phyloP scores from a whole-genome alignment of 352 stramenopile species.

The Globisporangium sylvaticum region DNA sequence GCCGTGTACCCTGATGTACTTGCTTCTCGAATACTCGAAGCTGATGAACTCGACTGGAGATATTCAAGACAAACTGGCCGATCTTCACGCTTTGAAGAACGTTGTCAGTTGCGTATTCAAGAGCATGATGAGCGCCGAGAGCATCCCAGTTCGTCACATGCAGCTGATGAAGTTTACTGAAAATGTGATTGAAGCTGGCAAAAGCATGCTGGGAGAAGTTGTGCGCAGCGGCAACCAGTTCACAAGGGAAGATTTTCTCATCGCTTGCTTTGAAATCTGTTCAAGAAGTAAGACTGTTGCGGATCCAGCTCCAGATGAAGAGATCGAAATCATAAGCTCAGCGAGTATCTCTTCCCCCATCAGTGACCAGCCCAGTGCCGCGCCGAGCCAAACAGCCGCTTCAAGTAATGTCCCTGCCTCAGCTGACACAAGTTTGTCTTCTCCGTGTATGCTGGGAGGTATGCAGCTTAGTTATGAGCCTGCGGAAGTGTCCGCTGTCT shows the following conservation, averaged over 20 bases:
- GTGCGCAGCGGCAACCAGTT: neutral
- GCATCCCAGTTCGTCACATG: neutral
- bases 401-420: neutral
- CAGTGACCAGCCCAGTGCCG: neutral
- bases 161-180: constrained; percentile 6
- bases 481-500: neutral
- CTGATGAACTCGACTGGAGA: neutral
- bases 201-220: neutral
- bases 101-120: neutral
- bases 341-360: neutral
- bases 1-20: constrained; percentile 37
- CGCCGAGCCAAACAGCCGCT: neutral
- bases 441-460: constrained; percentile 11
- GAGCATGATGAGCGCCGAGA: neutral
- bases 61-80: neutral
- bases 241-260: neutral
- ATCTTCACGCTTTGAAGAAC: neutral
- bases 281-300: neutral
- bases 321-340: neutral
- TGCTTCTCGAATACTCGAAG: constrained; percentile 32
- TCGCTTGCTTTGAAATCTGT: neutral
- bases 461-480: neutral
- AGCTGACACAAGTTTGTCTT: constrained; percentile 11
- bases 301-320: neutral
- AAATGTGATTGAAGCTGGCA: neutral